These are phyloP conservation scores for Penicillium sclerotiorum DNA, from an alignment of 2,329 filamentous ascomycete genomes.

Conservation along the genomic window DNA sequence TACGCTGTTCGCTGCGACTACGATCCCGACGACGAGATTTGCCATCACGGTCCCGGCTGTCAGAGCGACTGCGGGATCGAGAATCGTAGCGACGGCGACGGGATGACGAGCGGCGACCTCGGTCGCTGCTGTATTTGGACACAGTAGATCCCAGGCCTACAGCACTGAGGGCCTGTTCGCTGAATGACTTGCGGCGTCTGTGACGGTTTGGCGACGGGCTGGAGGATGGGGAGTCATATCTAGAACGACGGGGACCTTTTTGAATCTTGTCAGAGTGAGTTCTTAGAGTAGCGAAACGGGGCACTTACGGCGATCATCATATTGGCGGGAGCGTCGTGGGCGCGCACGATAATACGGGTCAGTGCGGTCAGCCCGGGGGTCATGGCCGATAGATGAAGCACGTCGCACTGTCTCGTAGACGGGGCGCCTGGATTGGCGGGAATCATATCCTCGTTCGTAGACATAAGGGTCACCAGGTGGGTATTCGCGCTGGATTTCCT, in stretches of 20 bases:
- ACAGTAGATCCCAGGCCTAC: conserved; percentile 62
- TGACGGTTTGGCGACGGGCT: conserved; percentile 44
- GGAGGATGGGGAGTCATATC: conserved; percentile 37
- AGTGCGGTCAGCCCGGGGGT: conserved; percentile 40
- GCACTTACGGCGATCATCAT: conserved; percentile 47
- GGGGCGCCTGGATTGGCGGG: conserved; percentile 22
- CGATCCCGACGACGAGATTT: conserved; percentile 51
- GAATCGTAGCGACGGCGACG: not conserved
- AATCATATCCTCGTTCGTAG: conserved; percentile 30
- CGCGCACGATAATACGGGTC: conserved; percentile 35
- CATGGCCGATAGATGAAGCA: conserved; percentile 40
- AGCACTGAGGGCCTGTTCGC: conserved; percentile 55
- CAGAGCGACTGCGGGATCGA: conserved; percentile 28
- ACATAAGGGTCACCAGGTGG: conserved; percentile 64
- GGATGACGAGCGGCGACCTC: not conserved
- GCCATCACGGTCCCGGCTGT: conserved; percentile 38
- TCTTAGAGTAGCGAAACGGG: no score
- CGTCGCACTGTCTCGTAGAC: conserved; percentile 40
- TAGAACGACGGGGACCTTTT: conserved; percentile 34
- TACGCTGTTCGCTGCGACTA: conserved; percentile 61
- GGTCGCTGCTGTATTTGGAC: conserved; percentile 32
- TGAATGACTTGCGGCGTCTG: conserved; percentile 50
- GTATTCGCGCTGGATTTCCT: conserved; percentile 83
- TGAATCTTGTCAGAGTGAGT: no score
- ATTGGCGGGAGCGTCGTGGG: conserved; percentile 49